Percentiles rank a stretch among this genome's conserved stretches.
phyloP scores from a whole-genome alignment of 306 rosid genomes.

The Cucurbita ficifolia region DNA sequence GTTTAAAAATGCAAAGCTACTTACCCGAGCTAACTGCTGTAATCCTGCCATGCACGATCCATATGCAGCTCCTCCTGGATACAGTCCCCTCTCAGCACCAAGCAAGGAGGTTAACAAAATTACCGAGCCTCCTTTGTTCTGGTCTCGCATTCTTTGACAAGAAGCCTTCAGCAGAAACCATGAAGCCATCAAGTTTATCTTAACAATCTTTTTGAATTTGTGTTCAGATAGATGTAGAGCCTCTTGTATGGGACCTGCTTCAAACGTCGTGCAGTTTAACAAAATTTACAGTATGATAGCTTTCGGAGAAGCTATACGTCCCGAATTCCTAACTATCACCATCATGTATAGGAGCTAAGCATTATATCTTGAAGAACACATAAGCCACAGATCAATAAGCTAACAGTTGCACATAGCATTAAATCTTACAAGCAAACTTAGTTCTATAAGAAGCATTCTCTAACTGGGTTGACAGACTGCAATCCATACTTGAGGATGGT shows the following conservation, averaged over 20 bases:
- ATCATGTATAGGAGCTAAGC: neutral
- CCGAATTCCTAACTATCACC: neutral
- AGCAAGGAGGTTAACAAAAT: slow-evolving; percentile 41
- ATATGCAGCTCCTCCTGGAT: slow-evolving; percentile 64
- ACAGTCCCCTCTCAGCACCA: slow-evolving; percentile 66
- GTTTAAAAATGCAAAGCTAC: neutral
- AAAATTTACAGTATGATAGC: neutral
- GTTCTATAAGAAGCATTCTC: neutral
- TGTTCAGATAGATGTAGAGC: slow-evolving; percentile 36
- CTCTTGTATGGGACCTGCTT: slow-evolving; percentile 49
- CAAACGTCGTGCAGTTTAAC: neutral
- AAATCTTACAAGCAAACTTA: neutral
- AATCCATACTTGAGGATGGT: neutral
- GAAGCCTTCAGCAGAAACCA: slow-evolving; percentile 69
- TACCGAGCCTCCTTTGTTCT: slow-evolving; percentile 65
- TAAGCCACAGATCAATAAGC: neutral
- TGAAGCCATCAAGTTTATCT: slow-evolving; percentile 53
- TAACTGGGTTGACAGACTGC: neutral
- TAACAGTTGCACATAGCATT: neutral
- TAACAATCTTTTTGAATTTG: slow-evolving; percentile 48
- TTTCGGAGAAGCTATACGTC: neutral
- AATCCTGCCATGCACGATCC: slow-evolving; percentile 53
- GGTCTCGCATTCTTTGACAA: slow-evolving; percentile 55
- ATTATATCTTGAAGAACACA: neutral
- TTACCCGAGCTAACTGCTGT: slow-evolving; percentile 71